phyloP scores from a whole-genome alignment of 2,329 filamentous ascomycete genomes.

The Rhynchosporium secalis region DNA sequence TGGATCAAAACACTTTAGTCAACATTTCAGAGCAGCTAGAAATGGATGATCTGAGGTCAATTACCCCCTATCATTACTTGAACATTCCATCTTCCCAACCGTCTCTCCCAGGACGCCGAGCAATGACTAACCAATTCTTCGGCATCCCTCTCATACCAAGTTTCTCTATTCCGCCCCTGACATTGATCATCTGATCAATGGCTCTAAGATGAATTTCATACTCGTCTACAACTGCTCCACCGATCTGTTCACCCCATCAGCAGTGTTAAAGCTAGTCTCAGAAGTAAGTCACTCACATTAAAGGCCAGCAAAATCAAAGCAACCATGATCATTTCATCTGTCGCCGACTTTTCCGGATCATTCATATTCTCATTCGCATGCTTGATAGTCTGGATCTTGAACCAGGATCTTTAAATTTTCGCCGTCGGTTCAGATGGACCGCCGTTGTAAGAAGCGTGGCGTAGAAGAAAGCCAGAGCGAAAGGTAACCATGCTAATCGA shows the following conservation, averaged over 20 bases:
- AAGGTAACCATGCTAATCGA: conserved; percentile 24
- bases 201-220: conserved; percentile 32
- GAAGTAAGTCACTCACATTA: conserved; percentile 19
- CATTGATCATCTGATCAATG: conserved; percentile 31
- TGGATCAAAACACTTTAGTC: conserved; percentile 29
- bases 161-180: conserved; percentile 24
- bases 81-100: conserved; percentile 25
- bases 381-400: conserved; percentile 30
- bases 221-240: conserved; percentile 25
- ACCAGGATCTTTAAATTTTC: conserved; percentile 24
- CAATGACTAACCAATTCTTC: conserved; percentile 26
- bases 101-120: conserved; percentile 30
- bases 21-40: neutral
- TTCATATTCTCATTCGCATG: conserved; percentile 29
- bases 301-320: conserved; percentile 31
- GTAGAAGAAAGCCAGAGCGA: conserved; percentile 29
- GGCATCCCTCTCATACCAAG: conserved; percentile 31
- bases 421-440: conserved; percentile 27
- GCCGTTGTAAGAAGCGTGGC: conserved; percentile 30
- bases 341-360: conserved; percentile 17
- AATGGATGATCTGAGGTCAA: neutral
- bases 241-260: conserved; percentile 21
- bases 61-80: neutral
- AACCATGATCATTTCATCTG: conserved; percentile 32
- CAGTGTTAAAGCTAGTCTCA: neutral